These are phyloP conservation scores for Whalleya microplaca DNA, from an alignment of 2,329 filamentous ascomycete genomes.

Conservation along the genomic window DNA sequence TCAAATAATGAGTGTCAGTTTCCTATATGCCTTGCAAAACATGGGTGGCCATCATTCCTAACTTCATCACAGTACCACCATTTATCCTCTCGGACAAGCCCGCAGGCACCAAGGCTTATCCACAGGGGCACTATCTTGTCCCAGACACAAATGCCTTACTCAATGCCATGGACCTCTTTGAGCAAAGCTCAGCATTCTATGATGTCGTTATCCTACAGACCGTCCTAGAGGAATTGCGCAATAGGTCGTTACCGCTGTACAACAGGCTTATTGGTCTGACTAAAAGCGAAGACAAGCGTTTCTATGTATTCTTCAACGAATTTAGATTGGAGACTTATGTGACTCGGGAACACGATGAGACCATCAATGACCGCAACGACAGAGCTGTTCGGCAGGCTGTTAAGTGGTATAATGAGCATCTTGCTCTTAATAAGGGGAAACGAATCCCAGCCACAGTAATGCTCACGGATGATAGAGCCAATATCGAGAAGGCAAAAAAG, in stretches of 20 bases:
- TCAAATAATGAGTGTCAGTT: constrained; percentile 73
- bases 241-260: constrained; percentile 91
- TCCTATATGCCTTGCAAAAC: neutral
- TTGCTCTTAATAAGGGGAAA: constrained; percentile 65
- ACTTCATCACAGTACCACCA: constrained; percentile 62
- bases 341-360: constrained; percentile 73
- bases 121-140: constrained; percentile 88
- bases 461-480: constrained; percentile 91
- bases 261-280: constrained; percentile 89
- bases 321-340: constrained; percentile 93
- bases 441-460: constrained; percentile 80
- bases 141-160: constrained; percentile 96
- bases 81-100: constrained; percentile 90
- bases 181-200: constrained; percentile 88
- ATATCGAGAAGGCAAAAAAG: constrained; percentile 77
- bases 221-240: constrained; percentile 93
- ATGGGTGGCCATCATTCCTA: constrained; percentile 15
- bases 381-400: constrained; percentile 85
- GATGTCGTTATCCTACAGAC: constrained; percentile 97
- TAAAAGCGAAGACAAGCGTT: constrained; percentile 94
- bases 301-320: constrained; percentile 99
- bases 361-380: constrained; percentile 96
- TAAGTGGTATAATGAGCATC: constrained; percentile 87
- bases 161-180: constrained; percentile 96
- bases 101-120: constrained; percentile 79